Percentiles rank a stretch among this genome's conserved stretches.
These are phyloP conservation scores for Ceratonia siliqua DNA, from an alignment of 306 rosid genomes.

Conservation along the genomic window DNA sequence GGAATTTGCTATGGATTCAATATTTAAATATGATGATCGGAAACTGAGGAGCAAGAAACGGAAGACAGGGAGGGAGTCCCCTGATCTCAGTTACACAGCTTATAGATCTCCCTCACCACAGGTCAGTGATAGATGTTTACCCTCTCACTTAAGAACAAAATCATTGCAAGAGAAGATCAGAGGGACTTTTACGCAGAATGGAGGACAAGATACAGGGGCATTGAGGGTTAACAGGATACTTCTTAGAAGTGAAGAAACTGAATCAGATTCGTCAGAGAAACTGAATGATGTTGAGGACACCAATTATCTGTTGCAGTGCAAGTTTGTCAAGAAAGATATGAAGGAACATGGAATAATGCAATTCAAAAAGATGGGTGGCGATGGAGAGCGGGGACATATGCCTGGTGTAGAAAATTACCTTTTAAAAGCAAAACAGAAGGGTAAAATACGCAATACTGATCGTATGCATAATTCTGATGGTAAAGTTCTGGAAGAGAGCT, in stretches of 20 bases:
- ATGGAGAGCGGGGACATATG: conserved; percentile 51
- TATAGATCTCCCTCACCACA: conserved; percentile 80
- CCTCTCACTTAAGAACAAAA: conserved; percentile 66
- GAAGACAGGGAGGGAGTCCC: conserved; percentile 73
- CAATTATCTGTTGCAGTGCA: conserved; percentile 74
- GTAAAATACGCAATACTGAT: conserved; percentile 53
- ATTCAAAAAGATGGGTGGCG: conserved; percentile 50
- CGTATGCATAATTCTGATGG: conserved; percentile 48
- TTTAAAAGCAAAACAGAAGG: conserved; percentile 74
- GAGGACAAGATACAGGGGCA: conserved; percentile 48
- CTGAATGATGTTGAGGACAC: conserved; percentile 75
- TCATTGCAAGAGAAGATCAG: conserved; percentile 59
- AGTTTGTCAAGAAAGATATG: conserved; percentile 54
- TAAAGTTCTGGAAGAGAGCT: conserved; percentile 54
- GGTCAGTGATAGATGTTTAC: conserved; percentile 54
- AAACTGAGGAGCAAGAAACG: conserved; percentile 62
- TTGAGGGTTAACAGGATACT: conserved; percentile 51
- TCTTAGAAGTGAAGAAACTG: conserved; percentile 77
- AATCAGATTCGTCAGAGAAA: conserved; percentile 89
- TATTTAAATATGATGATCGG: conserved; percentile 72
- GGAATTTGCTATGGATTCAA: too few species aligned
- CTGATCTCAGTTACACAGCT: conserved; percentile 59
- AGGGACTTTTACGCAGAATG: conserved; percentile 58
- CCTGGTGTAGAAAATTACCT: conserved; percentile 51
- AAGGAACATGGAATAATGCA: conserved; percentile 49